Evolutionary conservation across 371 early-diverging fungal species (phyloP), one percentile per base, ranked within the genome.

Genomic region (Lichtheimia corymbifera): DNA sequence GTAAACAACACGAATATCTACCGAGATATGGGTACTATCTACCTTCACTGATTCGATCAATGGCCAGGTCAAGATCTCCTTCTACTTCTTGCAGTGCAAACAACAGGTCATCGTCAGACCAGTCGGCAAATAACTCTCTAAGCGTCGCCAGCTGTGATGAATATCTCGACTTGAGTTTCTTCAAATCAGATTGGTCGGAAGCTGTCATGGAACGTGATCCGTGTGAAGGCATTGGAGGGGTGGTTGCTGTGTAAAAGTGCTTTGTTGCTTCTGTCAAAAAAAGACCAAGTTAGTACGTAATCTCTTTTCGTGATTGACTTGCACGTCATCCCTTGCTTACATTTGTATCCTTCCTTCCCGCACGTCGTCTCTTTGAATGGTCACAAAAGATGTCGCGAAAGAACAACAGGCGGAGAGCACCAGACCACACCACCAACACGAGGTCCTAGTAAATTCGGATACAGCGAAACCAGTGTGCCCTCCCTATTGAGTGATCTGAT

Each of bases 81-180:
- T 87, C 74, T 47, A 89, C 88, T 55, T 97, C 97, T 72, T 92
- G 86, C 55, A 96, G 70, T 18, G 87, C 87, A 53, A 85, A 88
- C 47, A 94, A 66, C 58, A 97, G 84, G 74, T 96, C 96, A 58
- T 86, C 89, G 66, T 96, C 94, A 64, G 92, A 79, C 96, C 96
- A 97, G 61, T 88, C 88, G 55, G 88, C 80, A 72, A 95, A 95
- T 67, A 97, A 71, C 62, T 91, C 92, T 72, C 83, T 85, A 58
- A 95, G 85, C 42, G 85, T 82, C 44, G 82, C 67, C 56, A 95
- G 82, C 62, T 90, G 77, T 59, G 64, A 65, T 50, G 79, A 74
- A 79, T 93, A 91, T 70, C 81, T 82, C 55, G 66, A 72, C 62
- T 87, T 88, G 41, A 88, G 84, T 68, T 79, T 79, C 70, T 83